Evolutionary conservation across 306 rosid genomes (phyloP), one percentile per base, ranked within the genome.

Genomic region (Calophaca sinica): DNA sequence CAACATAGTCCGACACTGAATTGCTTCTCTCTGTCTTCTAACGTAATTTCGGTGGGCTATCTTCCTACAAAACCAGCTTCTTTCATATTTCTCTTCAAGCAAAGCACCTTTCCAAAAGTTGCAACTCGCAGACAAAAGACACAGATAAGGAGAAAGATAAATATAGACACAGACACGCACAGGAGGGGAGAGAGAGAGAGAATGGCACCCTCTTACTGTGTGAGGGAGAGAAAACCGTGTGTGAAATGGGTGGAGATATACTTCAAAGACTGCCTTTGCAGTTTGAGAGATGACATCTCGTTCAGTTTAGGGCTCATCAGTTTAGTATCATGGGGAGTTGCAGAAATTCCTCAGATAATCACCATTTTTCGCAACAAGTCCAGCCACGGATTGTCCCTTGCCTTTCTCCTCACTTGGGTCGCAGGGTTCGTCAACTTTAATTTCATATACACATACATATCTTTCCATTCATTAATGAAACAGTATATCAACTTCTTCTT

Each of bases 321-420:
- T 63, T 60, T 93, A 4, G 65, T 88, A 0, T 88, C 86, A 58
- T 93, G 98, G 98, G 98, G 97, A 0, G 88, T 91, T 0, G 98
- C 98, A 0, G 98, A 93, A 76, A 87, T 93, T 33, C 98, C 98
- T 75, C 98, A 93, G 71, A 91, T 93, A 54, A 74, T 93, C 64
- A 89, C 98, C 79, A 91, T 89, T 69, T 93, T 89, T 54, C 81
- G 50, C 15, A 75, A 92, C 6, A 93, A 93, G 76, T 87, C 91
- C 52, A 87, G 84, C 76, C 97, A 93, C 59, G 98, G 98, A 20
- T 89, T 93, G 14, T 93, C 98, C 36, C 85, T 93, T 45, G 66
- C 87, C 52, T 93, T 93, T 75, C 98, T 93, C 53, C 84, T 88
- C 88, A 85, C 97, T 72, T 93, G 98, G 98, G 84, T 91, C 2